phyloP scores from a whole-genome alignment of 2,329 filamentous ascomycete genomes.

The Hirsutella thompsonii region DNA sequence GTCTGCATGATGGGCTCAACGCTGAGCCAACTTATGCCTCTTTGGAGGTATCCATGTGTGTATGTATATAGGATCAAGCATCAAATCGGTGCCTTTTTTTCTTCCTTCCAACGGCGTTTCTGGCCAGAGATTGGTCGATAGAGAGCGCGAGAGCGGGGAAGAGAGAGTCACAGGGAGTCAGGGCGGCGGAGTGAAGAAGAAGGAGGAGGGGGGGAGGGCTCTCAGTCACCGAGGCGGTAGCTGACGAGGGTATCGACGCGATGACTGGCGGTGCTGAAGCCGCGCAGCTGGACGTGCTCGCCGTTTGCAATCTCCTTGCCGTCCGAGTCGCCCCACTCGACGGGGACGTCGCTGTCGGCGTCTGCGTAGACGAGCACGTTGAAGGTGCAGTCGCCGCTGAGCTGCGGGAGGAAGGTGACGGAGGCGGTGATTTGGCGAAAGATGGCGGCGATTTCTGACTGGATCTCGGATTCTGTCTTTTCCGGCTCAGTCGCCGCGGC shows the following conservation, averaged over 20 bases:
- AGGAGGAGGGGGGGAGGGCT: too few species aligned
- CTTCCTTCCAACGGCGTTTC: too few species aligned
- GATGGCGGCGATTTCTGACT: constrained; percentile 88
- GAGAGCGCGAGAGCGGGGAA: too few species aligned
- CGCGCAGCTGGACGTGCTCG: constrained; percentile 88
- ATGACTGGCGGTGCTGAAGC: constrained; percentile 92
- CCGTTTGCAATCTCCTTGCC: constrained; percentile 92
- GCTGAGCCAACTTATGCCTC: too few species aligned
- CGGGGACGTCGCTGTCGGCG: constrained; percentile 87
- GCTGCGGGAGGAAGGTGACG: constrained; percentile 89
- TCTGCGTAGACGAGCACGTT: constrained; percentile 98
- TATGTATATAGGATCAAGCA: too few species aligned
- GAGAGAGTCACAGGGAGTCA: too few species aligned
- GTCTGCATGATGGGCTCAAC: too few species aligned
- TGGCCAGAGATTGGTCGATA: too few species aligned
- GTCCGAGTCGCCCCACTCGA: constrained; percentile 98
- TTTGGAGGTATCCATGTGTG: too few species aligned
- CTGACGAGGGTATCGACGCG: constrained; percentile 91
- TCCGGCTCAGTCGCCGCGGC: constrained; percentile 30
- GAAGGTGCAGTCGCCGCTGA: constrained; percentile 86
- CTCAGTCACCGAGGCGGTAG: constrained; percentile 52
- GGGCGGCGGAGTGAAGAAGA: too few species aligned
- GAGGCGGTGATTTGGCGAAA: constrained; percentile 97
- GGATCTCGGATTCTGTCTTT: constrained; percentile 89
- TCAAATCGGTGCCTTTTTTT: too few species aligned